Percentiles rank a stretch among this genome's conserved stretches.
These are phyloP conservation scores for Xerocomus potaroensis DNA, from an alignment of 768 basidiomycete species.

Conservation along the genomic window DNA sequence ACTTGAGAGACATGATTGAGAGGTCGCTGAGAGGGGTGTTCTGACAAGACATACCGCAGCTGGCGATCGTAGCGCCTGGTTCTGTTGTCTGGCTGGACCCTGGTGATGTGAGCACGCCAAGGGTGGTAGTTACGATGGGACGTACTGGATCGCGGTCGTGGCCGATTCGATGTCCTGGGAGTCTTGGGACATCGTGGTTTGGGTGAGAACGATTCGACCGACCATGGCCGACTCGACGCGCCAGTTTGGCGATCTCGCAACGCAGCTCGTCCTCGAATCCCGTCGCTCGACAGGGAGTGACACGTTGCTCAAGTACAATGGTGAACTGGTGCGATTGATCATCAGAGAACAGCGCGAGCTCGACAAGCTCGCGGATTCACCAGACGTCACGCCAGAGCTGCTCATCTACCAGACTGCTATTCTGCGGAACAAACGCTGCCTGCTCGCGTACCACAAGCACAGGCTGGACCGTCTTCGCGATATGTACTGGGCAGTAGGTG, in stretches of 20 bases:
- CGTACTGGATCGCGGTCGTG: conserved; percentile 39
- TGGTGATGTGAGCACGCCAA: conserved; percentile 3
- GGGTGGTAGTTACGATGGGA: not conserved
- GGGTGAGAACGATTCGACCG: conserved; percentile 1
- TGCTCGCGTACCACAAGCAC: conserved; percentile 90
- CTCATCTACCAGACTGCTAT: conserved; percentile 88
- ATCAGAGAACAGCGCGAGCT: conserved; percentile 91
- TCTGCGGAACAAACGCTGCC: conserved; percentile 90
- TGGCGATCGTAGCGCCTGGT: conserved; percentile 93
- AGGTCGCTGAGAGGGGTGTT: not conserved
- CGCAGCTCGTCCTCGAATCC: conserved; percentile 83
- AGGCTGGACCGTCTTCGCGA: conserved; percentile 79
- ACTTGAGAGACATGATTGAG: conserved; percentile 35
- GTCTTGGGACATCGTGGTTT: conserved; percentile 32
- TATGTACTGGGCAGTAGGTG: conserved; percentile 87
- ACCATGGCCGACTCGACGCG: conserved; percentile 37
- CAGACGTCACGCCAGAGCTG: conserved; percentile 51
- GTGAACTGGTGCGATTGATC: conserved; percentile 78
- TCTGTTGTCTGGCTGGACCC: conserved; percentile 79
- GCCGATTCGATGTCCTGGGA: conserved; percentile 47
- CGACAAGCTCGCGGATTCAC: conserved; percentile 49
- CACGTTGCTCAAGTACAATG: conserved; percentile 88
- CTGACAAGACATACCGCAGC: conserved; percentile 66
- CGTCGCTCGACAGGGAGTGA: conserved; percentile 81
- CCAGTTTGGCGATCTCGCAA: conserved; percentile 82